Base-by-base conservation (phyloP, 805 yeast genomes). In the Lachancea sp. region DNA sequence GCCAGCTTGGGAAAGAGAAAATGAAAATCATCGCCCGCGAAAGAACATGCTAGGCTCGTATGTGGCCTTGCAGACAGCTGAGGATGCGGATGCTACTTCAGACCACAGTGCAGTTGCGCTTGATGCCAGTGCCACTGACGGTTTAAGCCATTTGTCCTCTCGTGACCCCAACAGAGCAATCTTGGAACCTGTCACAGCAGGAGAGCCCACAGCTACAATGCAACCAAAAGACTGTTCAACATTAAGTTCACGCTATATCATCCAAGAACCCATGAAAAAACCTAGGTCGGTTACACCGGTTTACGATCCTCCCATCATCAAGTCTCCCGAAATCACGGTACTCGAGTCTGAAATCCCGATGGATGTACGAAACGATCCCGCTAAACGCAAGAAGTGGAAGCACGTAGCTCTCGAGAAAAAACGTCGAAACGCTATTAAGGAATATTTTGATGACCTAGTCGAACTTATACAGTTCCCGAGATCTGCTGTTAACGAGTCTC, bases 361-460 rank as follows among this genome's bases (percentile, higher is more conserved):
- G 3, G 48, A 49, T 15, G 34, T 60, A 2, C 25, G 20, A 18
- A 34, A 43, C 23, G 54, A 58, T 44, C 39, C 49, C 5, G 45
- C 41, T 5, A 39, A 40, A 29, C 18, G 55, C 5, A 54, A 55
- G 36, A 59, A 56, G 46, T 60, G 65, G 65, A 56, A 52, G 36
- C 65, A 60, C 45, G 63, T 60, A 4, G 53, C 55, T 30, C 40
- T 57, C 13, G 65, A 61, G 38, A 57, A 57, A 40, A 40, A 54
- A 26, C 46, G 64, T 40, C 51, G 65, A 42, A 50, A 47, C 36
- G 46, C 52, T 13, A 58, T 59, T 15, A 61, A 58, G 38, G 45
- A 48, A 13, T 44, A 53, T 8, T 63, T 59, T 41, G 58, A 58
- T 20, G 48, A 50, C 11, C 42, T 63, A 31, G 47, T 50, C n/a